Evolutionary conservation across 208 protist species (phyloP).

Genomic region (Leishmania arabica): DNA sequence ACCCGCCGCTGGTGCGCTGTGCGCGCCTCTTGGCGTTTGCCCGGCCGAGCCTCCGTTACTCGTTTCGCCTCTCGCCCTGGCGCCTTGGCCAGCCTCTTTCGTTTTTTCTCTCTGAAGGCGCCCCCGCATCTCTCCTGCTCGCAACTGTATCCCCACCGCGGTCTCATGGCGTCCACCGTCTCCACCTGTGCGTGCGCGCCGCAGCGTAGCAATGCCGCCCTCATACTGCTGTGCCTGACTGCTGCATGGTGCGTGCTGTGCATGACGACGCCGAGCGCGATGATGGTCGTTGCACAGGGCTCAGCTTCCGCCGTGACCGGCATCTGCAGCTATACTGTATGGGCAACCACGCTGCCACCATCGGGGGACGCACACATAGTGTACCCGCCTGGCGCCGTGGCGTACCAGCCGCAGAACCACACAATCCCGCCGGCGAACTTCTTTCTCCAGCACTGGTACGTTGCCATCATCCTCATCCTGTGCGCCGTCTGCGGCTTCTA

Average conservation of each 20-base stretch:
- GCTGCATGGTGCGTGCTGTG: slow-evolving; percentile 2
- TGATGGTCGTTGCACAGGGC: slow-evolving; percentile 18
- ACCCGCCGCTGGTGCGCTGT: neutral
- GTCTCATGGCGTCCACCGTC: neutral
- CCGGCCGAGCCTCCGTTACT: too few species aligned
- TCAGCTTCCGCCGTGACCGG: neutral
- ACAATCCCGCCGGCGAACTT: neutral
- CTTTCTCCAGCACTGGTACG: neutral
- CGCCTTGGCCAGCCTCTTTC: neutral
- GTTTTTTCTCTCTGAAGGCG: neutral
- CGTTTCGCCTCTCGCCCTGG: neutral
- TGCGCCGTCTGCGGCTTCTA: slow-evolving; percentile 2
- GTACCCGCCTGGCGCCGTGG: neutral
- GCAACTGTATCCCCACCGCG: neutral
- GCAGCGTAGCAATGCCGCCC: neutral
- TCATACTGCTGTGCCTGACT: neutral
- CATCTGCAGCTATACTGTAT: neutral
- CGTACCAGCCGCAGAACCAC: neutral
- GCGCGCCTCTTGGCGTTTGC: neutral
- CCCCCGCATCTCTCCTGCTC: neutral
- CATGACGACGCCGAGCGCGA: neutral
- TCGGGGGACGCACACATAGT: neutral
- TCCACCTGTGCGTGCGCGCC: too few species aligned
- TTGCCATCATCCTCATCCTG: neutral
- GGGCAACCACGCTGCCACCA: neutral